Conservation (phyloP, 345 rosid genomes). For the Linum usitatissimum region DNA sequence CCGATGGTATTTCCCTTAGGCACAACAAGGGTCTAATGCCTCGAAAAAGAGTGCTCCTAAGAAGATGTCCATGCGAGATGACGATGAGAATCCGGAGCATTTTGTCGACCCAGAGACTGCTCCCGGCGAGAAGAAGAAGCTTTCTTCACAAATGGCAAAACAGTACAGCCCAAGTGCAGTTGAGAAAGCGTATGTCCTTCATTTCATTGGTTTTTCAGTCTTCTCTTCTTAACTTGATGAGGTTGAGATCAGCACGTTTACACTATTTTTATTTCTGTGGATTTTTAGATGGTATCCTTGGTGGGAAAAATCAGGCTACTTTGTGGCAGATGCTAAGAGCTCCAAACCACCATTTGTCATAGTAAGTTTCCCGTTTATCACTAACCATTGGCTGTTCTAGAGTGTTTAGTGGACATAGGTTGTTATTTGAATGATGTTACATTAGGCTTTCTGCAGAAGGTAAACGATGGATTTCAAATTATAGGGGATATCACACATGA, state of each 20-base stretch:
- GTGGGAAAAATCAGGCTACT: conserved; percentile 79
- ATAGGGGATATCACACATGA: neutral
- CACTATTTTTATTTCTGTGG: conserved; percentile 3
- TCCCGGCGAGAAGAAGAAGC: conserved; percentile 61
- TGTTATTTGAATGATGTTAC: neutral
- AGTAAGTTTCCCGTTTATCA: conserved; percentile 30
- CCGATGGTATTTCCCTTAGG: conserved; percentile 25
- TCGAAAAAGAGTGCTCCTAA: conserved; percentile 45
- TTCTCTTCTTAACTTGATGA: neutral
- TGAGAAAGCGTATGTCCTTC: conserved; percentile 51
- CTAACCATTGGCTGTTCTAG: neutral
- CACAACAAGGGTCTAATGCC: conserved; percentile 31
- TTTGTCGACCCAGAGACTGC: conserved; percentile 69
- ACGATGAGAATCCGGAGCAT: conserved; percentile 60
- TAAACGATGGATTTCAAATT: neutral
- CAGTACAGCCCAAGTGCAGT: conserved; percentile 70
- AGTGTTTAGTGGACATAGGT: neutral
- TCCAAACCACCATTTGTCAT: conserved; percentile 64
- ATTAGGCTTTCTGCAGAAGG: neutral
- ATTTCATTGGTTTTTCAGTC: neutral
- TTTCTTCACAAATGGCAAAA: conserved; percentile 78
- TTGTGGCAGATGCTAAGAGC: conserved; percentile 64
- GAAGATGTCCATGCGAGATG: conserved; percentile 49
- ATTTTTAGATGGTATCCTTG: conserved; percentile 72
- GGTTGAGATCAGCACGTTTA: neutral